Evolutionary conservation across 1,139 yeast species (phyloP).

Genomic region (Zygoascus meyerae): DNA sequence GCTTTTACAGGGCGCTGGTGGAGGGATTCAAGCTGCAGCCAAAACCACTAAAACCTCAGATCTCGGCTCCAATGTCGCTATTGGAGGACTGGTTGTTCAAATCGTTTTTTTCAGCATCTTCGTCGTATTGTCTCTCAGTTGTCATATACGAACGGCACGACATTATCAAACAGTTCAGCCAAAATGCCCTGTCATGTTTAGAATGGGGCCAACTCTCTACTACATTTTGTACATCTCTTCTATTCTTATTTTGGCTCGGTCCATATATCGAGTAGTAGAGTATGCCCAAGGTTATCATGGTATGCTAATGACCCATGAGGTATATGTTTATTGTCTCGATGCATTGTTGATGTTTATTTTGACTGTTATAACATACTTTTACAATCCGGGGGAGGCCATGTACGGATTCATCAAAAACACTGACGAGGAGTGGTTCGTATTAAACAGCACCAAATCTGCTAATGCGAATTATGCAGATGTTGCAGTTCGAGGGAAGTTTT

Average conservation of each 20-base stretch:
- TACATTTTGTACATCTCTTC: slow-evolving; percentile 28
- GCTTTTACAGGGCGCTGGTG: slow-evolving; percentile 42
- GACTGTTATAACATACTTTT: neutral
- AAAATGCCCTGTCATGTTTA: slow-evolving; percentile 20
- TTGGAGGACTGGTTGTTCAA: slow-evolving; percentile 34
- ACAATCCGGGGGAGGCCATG: neutral
- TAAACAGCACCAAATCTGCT: too few species aligned
- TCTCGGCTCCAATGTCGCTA: slow-evolving; percentile 20
- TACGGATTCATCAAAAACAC: neutral
- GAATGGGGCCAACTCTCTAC: slow-evolving; percentile 12
- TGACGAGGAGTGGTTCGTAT: too few species aligned
- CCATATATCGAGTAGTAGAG: slow-evolving; percentile 40
- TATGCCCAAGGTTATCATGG: slow-evolving; percentile 39
- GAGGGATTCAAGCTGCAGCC: slow-evolving; percentile 35
- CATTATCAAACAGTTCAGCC: slow-evolving; percentile 22
- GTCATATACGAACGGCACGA: slow-evolving; percentile 31
- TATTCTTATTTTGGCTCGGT: slow-evolving; percentile 38
- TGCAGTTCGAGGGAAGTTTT: too few species aligned
- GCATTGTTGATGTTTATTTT: slow-evolving; percentile 21
- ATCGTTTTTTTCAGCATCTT: slow-evolving; percentile 37
- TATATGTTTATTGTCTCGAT: slow-evolving; percentile 38
- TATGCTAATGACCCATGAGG: slow-evolving; percentile 35
- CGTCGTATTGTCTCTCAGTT: slow-evolving; percentile 15
- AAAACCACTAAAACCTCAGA: slow-evolving; percentile 11
- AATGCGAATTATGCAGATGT: too few species aligned